A percentile compares a stretch with the other conserved stretches of the same genome.
phyloP scores from a whole-genome alignment of 306 rosid species.

The Arachis hypogaea region DNA sequence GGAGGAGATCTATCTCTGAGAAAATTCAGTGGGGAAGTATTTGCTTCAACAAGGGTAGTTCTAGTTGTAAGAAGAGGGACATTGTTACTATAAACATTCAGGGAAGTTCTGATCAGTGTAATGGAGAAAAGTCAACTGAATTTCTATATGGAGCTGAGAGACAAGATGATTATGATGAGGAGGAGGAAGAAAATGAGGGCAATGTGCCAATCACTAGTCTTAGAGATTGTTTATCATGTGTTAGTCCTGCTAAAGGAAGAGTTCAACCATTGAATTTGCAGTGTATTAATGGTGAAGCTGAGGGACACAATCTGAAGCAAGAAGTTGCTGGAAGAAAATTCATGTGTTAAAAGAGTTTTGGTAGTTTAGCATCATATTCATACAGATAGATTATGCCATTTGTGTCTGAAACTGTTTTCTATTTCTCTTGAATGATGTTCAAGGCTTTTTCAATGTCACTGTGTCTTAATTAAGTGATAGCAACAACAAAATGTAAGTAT shows the following conservation, averaged over 20 bases:
- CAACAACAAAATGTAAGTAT: constrained; percentile 28
- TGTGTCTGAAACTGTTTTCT: constrained; percentile 28
- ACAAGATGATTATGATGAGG: constrained; percentile 40
- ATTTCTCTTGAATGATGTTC: constrained; percentile 30
- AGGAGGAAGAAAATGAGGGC: constrained; percentile 40
- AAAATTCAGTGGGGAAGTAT: constrained; percentile 92
- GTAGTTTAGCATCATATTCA: constrained; percentile 27
- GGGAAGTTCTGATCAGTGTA: constrained; percentile 50
- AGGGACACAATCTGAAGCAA: constrained; percentile 46
- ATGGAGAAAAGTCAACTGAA: constrained; percentile 43
- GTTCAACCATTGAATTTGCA: constrained; percentile 40
- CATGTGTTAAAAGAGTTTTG: constrained; percentile 36
- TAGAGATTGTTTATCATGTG: constrained; percentile 49
- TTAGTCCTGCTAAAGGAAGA: constrained; percentile 42
- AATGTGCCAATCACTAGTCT: constrained; percentile 45
- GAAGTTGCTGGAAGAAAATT: constrained; percentile 38
- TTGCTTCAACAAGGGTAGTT: constrained; percentile 71
- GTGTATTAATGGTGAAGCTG: constrained; percentile 38
- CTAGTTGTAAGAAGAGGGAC: constrained; percentile 56
- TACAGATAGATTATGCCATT: constrained; percentile 20
- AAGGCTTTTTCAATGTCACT: neutral
- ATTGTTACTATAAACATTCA: constrained; percentile 44
- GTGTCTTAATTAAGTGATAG: neutral
- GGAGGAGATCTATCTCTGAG: constrained; percentile 75
- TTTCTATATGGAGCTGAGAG: constrained; percentile 43